phyloP scores from a whole-genome alignment of 2,329 filamentous ascomycete species.

The Pseudocercospora musae region DNA sequence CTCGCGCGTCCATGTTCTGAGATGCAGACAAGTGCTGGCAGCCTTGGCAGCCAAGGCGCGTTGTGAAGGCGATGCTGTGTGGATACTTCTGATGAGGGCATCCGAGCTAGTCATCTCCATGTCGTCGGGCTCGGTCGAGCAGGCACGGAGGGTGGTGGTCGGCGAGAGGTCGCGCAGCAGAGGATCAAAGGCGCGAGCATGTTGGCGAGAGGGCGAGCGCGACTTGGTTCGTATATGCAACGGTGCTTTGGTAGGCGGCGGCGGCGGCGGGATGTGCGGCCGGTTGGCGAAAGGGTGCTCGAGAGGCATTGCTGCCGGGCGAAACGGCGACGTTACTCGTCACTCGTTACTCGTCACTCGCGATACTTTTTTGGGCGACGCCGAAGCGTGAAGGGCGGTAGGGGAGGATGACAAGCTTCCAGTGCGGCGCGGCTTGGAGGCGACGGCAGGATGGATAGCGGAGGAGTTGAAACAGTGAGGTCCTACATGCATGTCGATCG shows the following conservation, averaged over 20 bases:
- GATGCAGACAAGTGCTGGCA: conserved; percentile 65
- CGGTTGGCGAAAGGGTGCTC: conserved; percentile 31
- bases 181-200: conserved; percentile 31
- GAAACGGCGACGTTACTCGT: background rate
- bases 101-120: conserved; percentile 33
- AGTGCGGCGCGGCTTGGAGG: background rate
- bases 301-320: conserved; percentile 21
- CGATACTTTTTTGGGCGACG: background rate
- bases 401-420: background rate
- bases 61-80: conserved; percentile 61
- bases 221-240: conserved; percentile 29
- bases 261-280: conserved; percentile 25
- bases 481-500: background rate
- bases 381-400: background rate
- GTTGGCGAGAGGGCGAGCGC: conserved; percentile 30
- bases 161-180: conserved; percentile 62
- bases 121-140: conserved; percentile 46
- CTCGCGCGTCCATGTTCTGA: conserved; percentile 74
- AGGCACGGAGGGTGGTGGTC: conserved; percentile 57
- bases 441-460: conserved; percentile 1
- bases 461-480: background rate
- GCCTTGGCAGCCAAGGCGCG: conserved; percentile 69
- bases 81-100: conserved; percentile 54
- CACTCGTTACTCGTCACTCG: background rate
- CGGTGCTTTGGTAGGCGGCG: conserved; percentile 18